Evolutionary conservation across 2,329 filamentous ascomycete species (phyloP).

Genomic region (Onygena corvina): DNA sequence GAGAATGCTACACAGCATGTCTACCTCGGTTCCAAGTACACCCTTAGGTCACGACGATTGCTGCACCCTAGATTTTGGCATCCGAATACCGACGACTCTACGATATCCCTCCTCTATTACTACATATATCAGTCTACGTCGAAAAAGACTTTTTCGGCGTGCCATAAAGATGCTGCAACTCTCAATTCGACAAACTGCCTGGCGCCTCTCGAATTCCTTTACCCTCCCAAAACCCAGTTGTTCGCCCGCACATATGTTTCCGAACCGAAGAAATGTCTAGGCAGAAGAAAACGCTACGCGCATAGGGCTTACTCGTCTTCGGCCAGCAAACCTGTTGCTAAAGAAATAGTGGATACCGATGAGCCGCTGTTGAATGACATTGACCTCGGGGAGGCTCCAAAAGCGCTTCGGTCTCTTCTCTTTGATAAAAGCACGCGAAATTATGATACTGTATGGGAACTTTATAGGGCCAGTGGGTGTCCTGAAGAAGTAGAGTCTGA

Average conservation of each 20-base stretch:
- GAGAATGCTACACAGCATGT: slow-evolving; percentile 39
- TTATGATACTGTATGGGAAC: slow-evolving; percentile 34
- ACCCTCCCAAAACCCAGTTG: slow-evolving; percentile 23
- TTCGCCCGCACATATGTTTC: slow-evolving; percentile 11
- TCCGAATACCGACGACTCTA: slow-evolving; percentile 21
- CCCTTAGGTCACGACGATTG: slow-evolving; percentile 27
- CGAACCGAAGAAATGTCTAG: slow-evolving; percentile 7
- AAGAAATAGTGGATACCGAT: background rate
- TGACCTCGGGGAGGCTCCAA: background rate
- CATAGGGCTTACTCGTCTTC: slow-evolving; percentile 16
- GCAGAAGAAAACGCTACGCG: slow-evolving; percentile 14
- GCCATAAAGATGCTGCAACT: background rate
- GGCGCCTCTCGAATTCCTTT: slow-evolving; percentile 30
- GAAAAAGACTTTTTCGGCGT: background rate
- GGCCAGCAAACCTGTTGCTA: background rate
- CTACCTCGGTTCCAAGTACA: slow-evolving; percentile 30
- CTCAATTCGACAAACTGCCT: background rate
- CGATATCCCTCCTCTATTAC: slow-evolving; percentile 22
- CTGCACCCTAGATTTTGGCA: slow-evolving; percentile 30
- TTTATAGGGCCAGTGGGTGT: slow-evolving; percentile 26
- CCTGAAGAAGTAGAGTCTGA: slow-evolving; percentile 20
- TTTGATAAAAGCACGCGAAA: slow-evolving; percentile 12
- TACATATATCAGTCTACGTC: slow-evolving; percentile 6
- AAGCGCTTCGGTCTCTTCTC: slow-evolving; percentile 9
- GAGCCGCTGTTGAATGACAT: background rate